Evolutionary conservation across 495 filamentous ascomycete species (phyloP), one percentile per base, ranked within the genome.

Genomic region (Tuber melanosporum): DNA sequence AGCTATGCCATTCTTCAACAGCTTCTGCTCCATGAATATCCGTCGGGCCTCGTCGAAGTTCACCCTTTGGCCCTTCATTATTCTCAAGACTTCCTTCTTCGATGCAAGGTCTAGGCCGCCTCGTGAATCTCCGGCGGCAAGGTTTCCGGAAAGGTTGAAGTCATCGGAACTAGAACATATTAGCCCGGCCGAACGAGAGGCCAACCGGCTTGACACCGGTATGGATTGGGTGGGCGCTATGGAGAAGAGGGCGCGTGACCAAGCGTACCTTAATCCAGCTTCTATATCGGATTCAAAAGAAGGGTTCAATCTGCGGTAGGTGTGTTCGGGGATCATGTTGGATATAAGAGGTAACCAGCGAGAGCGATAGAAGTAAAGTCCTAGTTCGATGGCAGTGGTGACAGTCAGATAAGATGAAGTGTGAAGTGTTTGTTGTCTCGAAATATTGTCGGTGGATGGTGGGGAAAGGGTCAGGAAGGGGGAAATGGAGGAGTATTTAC

Each of bases 31-130:
- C 81, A 92, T 94, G 81, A 91, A 95, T 36, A 94, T 88, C 72
- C 92, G 86, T 76, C 95, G 88, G 42, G 95, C 95, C 86, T 99
- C 94, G 85, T 99, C 95, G 83, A 99, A 98, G 73, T 87, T 87
- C 26, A 97, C 87, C 70, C 85, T 86, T 77, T 90, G 88, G 81
- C 85, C 89, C 87, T 91, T 93, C 96, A 99, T 99, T 83, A 99
- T 94, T 76, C 87, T 88, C 77, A 91, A 87, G 26, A 99, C 89
- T 85, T 97, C 93, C 71, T 85, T 84, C 87, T 98, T 98, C 20
- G 88, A 92, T 52, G 82, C 85, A 66, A 90, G 88, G 85, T 99
- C 94, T 72, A 99, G 87, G 0, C 96, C 95, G 1, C 88, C 88
- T 74, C 95, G 88, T 7, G 85, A 85, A 84, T 99, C 96, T 36